These are phyloP conservation scores for Chalciporus sp. DNA, from an alignment of 1,284 basidiomycete genomes.

Conservation along the genomic window DNA sequence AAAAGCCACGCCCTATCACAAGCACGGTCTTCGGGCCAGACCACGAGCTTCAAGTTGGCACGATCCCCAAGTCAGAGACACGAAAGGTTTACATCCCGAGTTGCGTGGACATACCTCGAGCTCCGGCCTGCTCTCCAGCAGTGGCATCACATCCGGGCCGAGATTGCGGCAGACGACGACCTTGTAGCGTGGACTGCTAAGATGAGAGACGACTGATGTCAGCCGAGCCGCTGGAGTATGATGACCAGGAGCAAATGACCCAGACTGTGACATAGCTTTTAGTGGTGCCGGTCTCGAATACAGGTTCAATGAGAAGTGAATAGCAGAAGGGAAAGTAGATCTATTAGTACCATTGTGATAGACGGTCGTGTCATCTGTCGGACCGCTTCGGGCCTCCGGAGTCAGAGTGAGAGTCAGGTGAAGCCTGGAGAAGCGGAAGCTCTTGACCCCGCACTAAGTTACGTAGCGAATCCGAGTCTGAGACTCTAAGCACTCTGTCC, in stretches of 20 bases:
- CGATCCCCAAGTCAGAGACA: neutral
- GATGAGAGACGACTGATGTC: constrained; percentile 38
- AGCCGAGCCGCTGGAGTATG: constrained; percentile 30
- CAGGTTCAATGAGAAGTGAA: neutral
- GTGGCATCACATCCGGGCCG: constrained; percentile 70
- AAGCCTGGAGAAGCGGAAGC: too few species aligned
- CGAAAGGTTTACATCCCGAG: neutral
- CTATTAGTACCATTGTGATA: neutral
- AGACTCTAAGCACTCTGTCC: too few species aligned
- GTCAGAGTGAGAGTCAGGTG: neutral
- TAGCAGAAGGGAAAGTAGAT: neutral
- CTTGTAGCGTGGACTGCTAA: constrained; percentile 44
- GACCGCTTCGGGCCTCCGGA: constrained; percentile 1
- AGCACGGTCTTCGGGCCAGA: constrained; percentile 69
- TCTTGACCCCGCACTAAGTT: too few species aligned
- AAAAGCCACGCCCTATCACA: constrained; percentile 81
- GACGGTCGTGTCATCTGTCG: neutral
- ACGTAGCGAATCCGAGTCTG: too few species aligned
- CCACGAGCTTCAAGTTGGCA: constrained; percentile 50
- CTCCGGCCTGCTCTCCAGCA: constrained; percentile 53
- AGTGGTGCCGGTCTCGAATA: neutral
- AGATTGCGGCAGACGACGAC: constrained; percentile 71
- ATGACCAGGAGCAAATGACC: constrained; percentile 27
- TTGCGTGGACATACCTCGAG: constrained; percentile 50
- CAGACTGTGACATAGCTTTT: constrained; percentile 30